phyloP scores from a whole-genome alignment of 1,284 basidiomycete genomes.

The Fomitopsis palustris region DNA sequence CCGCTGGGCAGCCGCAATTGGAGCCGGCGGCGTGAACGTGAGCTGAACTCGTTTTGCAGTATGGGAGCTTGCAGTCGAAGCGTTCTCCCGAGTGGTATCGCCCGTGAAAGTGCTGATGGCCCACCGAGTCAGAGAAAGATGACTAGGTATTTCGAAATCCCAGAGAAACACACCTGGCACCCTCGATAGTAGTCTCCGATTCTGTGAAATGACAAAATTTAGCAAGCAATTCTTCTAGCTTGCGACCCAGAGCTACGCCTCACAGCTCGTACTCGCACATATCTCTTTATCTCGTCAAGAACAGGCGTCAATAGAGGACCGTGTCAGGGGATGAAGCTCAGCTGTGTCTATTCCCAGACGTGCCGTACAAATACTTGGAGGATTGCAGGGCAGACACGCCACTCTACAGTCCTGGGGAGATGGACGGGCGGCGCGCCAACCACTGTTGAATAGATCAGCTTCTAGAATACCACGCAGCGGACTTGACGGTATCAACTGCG shows the following conservation, averaged over 20 bases:
- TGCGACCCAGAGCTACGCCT: background rate
- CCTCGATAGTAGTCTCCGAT: conserved; percentile 61
- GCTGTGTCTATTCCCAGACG: background rate
- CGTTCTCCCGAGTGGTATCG: conserved; percentile 57
- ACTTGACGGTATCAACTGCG: background rate
- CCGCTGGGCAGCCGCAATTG: conserved; percentile 44
- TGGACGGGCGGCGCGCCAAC: background rate
- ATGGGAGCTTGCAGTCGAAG: conserved; percentile 44
- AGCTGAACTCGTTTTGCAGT: conserved; percentile 50
- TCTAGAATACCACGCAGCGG: background rate
- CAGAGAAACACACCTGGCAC: conserved; percentile 43
- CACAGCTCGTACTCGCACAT: conserved; percentile 4
- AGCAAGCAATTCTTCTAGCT: background rate
- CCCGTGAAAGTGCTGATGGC: conserved; percentile 54
- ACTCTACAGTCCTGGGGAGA: background rate
- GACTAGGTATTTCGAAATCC: no score
- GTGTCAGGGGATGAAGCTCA: background rate
- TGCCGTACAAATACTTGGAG: background rate
- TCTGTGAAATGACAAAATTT: conserved; percentile 27
- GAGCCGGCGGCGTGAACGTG: conserved; percentile 52
- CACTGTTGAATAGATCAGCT: background rate
- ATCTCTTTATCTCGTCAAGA: background rate
- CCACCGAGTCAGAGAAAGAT: background rate
- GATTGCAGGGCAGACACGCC: background rate
- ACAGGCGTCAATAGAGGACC: background rate